Evolutionary conservation across 306 rosid species (phyloP).

Genomic region (Cyamopsis tetragonoloba): DNA sequence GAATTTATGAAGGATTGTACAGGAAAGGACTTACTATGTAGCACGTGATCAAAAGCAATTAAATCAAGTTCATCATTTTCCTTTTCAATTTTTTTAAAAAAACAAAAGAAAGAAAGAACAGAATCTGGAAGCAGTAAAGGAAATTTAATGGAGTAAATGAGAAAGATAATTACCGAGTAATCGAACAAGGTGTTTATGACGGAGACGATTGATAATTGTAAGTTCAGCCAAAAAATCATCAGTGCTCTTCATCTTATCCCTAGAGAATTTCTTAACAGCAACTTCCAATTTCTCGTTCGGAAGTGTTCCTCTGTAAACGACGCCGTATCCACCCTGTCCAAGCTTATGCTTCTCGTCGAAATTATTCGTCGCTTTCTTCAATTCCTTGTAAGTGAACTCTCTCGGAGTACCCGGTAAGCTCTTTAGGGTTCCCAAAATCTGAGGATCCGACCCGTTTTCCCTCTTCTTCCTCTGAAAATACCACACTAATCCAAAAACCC

Average conservation of each 20-base stretch:
- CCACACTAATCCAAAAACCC: conserved; percentile 17
- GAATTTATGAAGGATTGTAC: background rate
- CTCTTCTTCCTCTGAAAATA: conserved; percentile 21
- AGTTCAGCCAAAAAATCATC: conserved; percentile 82
- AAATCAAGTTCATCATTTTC: no score
- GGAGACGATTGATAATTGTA: conserved; percentile 73
- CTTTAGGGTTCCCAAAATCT: conserved; percentile 59
- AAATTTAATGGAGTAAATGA: background rate
- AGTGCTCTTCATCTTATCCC: conserved; percentile 55
- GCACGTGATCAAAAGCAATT: background rate
- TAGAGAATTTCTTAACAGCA: conserved; percentile 68
- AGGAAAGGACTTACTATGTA: no score
- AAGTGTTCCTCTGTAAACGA: conserved; percentile 53
- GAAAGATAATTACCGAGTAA: conserved; percentile 41
- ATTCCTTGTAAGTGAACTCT: conserved; percentile 49
- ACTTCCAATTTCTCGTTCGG: conserved; percentile 43
- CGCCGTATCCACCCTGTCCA: conserved; percentile 76
- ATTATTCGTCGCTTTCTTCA: conserved; percentile 65
- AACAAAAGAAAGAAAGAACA: background rate
- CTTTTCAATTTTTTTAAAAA: background rate
- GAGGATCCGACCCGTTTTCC: conserved; percentile 12
- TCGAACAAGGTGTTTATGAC: conserved; percentile 67
- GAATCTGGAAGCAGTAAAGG: background rate
- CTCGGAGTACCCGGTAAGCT: conserved; percentile 71
- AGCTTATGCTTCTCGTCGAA: conserved; percentile 54